These are phyloP conservation scores for Boletus sp. DNA, from an alignment of 768 basidiomycete genomes.

Conservation along the genomic window DNA sequence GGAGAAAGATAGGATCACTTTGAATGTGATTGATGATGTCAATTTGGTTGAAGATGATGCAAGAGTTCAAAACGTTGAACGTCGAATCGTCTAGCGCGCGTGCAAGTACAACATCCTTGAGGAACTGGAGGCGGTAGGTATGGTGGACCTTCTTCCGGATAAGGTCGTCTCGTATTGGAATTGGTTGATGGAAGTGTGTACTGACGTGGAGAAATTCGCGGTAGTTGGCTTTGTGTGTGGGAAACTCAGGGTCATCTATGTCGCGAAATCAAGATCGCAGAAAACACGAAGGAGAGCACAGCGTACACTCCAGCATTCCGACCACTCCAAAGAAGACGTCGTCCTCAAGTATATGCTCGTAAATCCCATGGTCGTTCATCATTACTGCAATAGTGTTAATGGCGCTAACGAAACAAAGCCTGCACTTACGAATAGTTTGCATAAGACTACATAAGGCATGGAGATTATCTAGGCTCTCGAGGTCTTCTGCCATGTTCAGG, in stretches of 20 bases:
- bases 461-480: slow-evolving; percentile 86
- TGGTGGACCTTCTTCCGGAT: slow-evolving; percentile 93
- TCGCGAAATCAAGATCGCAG: slow-evolving; percentile 15
- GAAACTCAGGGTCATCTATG: slow-evolving; percentile 95
- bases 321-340: slow-evolving; percentile 90
- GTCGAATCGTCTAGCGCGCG: slow-evolving; percentile 94
- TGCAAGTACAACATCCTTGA: slow-evolving; percentile 97
- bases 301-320: slow-evolving; percentile 95
- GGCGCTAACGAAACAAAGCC: not conserved
- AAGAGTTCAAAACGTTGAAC: slow-evolving; percentile 94
- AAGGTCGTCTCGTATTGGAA: slow-evolving; percentile 69
- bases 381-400: slow-evolving; percentile 55
- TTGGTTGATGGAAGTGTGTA: slow-evolving; percentile 86
- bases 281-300: slow-evolving; percentile 2
- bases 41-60: slow-evolving; percentile 98
- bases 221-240: slow-evolving; percentile 94
- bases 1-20: slow-evolving; percentile 69
- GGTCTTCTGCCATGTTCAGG: slow-evolving; percentile 85
- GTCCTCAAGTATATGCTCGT: slow-evolving; percentile 93
- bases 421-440: slow-evolving; percentile 84
- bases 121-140: slow-evolving; percentile 94
- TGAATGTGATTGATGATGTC: slow-evolving; percentile 94
- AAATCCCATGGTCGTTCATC: slow-evolving; percentile 92
- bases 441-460: slow-evolving; percentile 90
- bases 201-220: slow-evolving; percentile 86